Percentiles rank a stretch among this genome's conserved stretches.
These are phyloP conservation scores for Geotrichum macrosporum DNA, from an alignment of 1,139 yeast genomes.

Conservation along the genomic window DNA sequence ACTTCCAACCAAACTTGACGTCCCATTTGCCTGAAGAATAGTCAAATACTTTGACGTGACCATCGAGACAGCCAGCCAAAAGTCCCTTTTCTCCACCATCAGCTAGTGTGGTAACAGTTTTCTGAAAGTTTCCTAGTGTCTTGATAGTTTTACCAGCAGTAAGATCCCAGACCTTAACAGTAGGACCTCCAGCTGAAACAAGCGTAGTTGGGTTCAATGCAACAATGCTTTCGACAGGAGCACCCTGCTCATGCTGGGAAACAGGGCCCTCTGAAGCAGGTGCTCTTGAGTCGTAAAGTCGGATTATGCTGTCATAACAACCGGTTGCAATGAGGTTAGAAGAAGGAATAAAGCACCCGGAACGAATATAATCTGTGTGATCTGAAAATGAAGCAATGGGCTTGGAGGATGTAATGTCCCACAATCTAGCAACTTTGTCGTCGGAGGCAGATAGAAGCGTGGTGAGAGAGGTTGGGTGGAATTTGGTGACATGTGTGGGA, in stretches of 20 bases:
- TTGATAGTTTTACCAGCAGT: conserved; percentile 64
- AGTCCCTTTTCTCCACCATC: conserved; percentile 60
- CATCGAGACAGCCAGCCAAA: conserved; percentile 91
- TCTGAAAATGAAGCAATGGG: conserved; percentile 68
- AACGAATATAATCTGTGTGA: conserved; percentile 84
- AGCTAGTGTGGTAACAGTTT: conserved; percentile 82
- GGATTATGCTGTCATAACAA: conserved; percentile 81
- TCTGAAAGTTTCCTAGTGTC: conserved; percentile 76
- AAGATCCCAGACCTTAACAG: conserved; percentile 87
- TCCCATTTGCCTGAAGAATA: conserved; percentile 70
- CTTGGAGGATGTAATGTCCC: conserved; percentile 75
- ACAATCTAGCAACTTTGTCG: conserved; percentile 78
- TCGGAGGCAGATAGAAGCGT: conserved; percentile 85
- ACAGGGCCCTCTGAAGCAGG: conserved; percentile 42
- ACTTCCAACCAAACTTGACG: conserved; percentile 96
- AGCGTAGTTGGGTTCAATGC: conserved; percentile 76
- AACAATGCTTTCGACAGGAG: conserved; percentile 87
- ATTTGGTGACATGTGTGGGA: conserved; percentile 93
- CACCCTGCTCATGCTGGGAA: conserved; percentile 51
- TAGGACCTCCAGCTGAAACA: conserved; percentile 80
- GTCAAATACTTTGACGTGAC: conserved; percentile 94
- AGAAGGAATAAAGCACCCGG: conserved; percentile 74
- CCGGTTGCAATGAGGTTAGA: conserved; percentile 83
- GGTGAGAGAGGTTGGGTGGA: conserved; percentile 68
- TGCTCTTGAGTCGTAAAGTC: conserved; percentile 84